Evolutionary conservation across 305 asterid genomes (phyloP), one percentile per base, ranked within the genome.

Genomic region (Fraxinus floribunda): DNA sequence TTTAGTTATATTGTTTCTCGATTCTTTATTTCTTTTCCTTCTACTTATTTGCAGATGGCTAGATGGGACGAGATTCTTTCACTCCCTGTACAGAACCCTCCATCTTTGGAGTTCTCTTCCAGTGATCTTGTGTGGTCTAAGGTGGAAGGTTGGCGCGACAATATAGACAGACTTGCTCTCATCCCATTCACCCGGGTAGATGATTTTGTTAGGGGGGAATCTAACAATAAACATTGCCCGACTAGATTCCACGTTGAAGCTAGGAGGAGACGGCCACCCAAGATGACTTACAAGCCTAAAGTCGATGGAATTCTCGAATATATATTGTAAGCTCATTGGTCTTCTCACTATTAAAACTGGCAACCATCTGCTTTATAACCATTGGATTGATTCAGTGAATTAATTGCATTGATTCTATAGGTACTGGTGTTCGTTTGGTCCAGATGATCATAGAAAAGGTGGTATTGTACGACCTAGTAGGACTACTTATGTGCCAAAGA

Each of bases 341-440:
- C 8, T 64, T 78, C 16, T 83, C 49, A 24, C 77, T 81, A 78
- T 18, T 70, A 80, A 64, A 55, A 36, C 8, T 52, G 68, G 52
- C 71, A 85, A 75, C 68, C 73, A 35, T 44, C 46, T 77, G 60
- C 32, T 62, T 22, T 24, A 41, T 41, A 39, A 36, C 13, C 29
- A 30, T 57, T 34, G 29, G 66, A 7, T 81, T 76, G 79, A 39
- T 39, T 36, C 34, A 29, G 8, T 70, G 46, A 79, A 76, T 34
- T 78, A 38, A 73, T 72, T 18, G 4, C 49, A 26, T 44, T 77
- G 70, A 84, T 85, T 85, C 76, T 81, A 64, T 84, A 95, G 98
- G 93, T 95, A 93, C 84, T 95, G 98, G 99, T 95, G 99, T 86
- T 95, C 99, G 66, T 95, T 93, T 88, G 99, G 99, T 66, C 99